Evolutionary conservation across 1,139 yeast species (phyloP), one percentile per base, ranked within the genome.

Genomic region (Pichia sp.): DNA sequence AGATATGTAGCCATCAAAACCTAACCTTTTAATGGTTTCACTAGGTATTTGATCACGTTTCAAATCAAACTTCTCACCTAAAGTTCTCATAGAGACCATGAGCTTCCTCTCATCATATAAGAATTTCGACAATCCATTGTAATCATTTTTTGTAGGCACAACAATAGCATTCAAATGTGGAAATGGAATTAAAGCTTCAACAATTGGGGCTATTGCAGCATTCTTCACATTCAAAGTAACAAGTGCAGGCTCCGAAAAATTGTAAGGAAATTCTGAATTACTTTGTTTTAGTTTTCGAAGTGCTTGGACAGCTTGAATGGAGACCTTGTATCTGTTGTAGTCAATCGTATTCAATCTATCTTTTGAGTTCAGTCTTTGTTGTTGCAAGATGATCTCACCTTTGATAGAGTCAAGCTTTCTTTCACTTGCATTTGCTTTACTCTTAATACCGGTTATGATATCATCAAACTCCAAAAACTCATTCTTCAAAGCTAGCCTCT

Each of bases 1-100:
- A 1, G 81, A 71, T 41, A 90, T 64, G 63, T 80, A 88, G 0
- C 96, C 95, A 57, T 88, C 96, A 68, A 93, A 89, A 0, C 97
- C 97, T 31, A 72, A 68, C 1, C 61, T 48, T 40, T 61, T 64
- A 5, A 90, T 62, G 45, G 72, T 67, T 8, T 72, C 76, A 8
- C 57, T 59, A 0, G 75, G 53, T 19, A 75, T 54, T 36, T 36
- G 41, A n/a, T 36, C 41, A 6, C 41, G n/a, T 26, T 52, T 47
- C 15, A 16, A 26, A 31, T 56, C 55, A 5, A 36, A 36, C n/a
- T 71, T 71, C 2, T 68, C 69, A n/a, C 63, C 58, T 36, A 75
- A 58, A 52, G 81, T 81, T 63, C 81, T 75, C 26, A 81, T 73
- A 38, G 81, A 71, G 4, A 80, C 77, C 50, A 72, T 72, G 45